These are phyloP conservation scores for Heracleum sosnowskyi DNA, from an alignment of 129 eudicot genomes.

Conservation along the genomic window DNA sequence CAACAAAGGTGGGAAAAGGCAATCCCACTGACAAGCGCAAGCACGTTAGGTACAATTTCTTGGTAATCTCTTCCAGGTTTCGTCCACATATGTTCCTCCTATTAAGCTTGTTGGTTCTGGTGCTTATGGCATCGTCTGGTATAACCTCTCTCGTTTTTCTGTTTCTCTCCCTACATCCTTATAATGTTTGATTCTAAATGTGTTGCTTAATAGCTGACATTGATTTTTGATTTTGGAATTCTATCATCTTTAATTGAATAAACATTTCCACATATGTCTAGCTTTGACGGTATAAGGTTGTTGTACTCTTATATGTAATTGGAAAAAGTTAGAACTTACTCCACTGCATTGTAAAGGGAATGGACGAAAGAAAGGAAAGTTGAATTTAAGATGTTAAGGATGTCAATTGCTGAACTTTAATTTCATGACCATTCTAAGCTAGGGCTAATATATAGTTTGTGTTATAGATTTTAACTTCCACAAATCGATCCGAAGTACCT, in stretches of 20 bases:
- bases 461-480: neutral
- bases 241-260: neutral
- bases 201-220: neutral
- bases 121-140: slow-evolving; percentile 3
- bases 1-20: neutral
- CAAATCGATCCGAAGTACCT: neutral
- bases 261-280: neutral
- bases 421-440: neutral
- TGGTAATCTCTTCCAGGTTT: neutral
- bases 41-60: neutral
- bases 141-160: neutral
- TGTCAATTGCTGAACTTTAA: neutral
- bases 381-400: neutral
- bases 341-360: neutral
- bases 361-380: neutral
- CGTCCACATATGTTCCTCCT: neutral
- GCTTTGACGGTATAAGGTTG: neutral
- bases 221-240: neutral
- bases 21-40: neutral
- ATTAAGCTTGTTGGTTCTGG: neutral
- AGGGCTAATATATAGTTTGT: neutral
- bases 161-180: neutral
- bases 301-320: neutral
- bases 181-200: neutral
- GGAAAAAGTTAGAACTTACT: neutral